Base-by-base conservation (phyloP, 73 alveolate genomes). In the Uronychia setigera region DNA sequence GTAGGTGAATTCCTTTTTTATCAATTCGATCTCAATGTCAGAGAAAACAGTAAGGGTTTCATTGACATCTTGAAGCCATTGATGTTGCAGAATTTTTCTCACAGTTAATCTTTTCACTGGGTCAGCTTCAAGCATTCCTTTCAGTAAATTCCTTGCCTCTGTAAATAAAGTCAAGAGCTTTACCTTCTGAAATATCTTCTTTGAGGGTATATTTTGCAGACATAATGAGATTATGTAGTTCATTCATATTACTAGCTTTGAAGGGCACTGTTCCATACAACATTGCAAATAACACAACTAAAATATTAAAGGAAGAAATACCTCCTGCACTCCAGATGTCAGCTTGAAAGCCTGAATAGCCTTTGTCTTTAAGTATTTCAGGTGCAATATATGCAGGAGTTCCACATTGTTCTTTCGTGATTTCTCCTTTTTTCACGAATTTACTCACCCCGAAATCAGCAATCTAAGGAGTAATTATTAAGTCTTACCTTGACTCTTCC, bases 371-470 rank as follows among this genome's bases (percentile, higher is more conserved):
- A 46, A 92, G 83, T 0, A 94, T 94, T 79, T 94, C 98, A 0
- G 98, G 98, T 0, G 98, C 97, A 0, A 94, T 91, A 82, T 92
- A 94, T 0, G 97, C 97, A 29, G 98, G 98, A 30, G 98, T 94
- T 14, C 98, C 98, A 82, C 98, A 94, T 77, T 93, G 95, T 31
- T 95, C 98, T 60, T 80, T 83, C 91, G 93, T 87, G 60, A 76
- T 58, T 74, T 87, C 94, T 32, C 93, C 95, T 60, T 86, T 88
- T 59, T 90, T 90, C 58, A 93, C 92, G 67, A 82, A 78, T 84
- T 93, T 90, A 59, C 96, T 89, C 29, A 95, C 97, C 11, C 99
- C 99, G 91, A 96, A 96, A 80, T 96, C 99, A 1, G 99, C 96
- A 79, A 96, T 85, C 85, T 96, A 94, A 74, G n/a, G n/a, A n/a